Percentiles rank a stretch among this genome's conserved stretches.
Evolutionary conservation across 2,329 filamentous ascomycete species (phyloP).

Genomic region (Cladosporium sp.): DNA sequence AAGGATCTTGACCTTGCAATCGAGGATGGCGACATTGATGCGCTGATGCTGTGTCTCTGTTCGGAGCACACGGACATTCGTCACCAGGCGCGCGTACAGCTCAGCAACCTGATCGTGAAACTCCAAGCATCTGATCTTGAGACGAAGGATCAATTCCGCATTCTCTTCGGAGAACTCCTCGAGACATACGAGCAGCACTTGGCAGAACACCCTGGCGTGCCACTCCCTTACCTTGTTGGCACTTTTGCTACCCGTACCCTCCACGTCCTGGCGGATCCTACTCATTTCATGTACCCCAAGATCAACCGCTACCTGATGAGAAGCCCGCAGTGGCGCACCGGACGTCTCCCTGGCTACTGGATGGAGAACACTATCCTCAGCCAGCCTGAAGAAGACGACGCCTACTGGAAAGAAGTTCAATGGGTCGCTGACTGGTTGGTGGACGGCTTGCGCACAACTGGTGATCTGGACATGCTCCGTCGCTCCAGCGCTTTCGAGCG

Average conservation of each 20-base stretch:
- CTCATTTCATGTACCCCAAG: constrained; percentile 82
- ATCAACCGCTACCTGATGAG: constrained; percentile 81
- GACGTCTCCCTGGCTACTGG: constrained; percentile 59
- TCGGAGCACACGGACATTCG: constrained; percentile 75
- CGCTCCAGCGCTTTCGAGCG: constrained; percentile 67
- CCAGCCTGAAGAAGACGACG: constrained; percentile 70
- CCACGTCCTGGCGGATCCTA: constrained; percentile 69
- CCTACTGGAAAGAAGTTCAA: constrained; percentile 68
- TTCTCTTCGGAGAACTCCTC: constrained; percentile 75
- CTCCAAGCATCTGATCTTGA: constrained; percentile 65
- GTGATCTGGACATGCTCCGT: constrained; percentile 62
- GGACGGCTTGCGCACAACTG: constrained; percentile 61
- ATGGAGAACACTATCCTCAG: constrained; percentile 72
- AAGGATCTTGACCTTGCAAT: constrained; percentile 78
- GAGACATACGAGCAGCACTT: constrained; percentile 62
- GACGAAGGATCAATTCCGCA: constrained; percentile 75
- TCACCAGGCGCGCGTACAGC: constrained; percentile 70
- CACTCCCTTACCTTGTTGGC: constrained; percentile 72
- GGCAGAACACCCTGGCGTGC: constrained; percentile 52
- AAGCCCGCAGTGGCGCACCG: constrained; percentile 69
- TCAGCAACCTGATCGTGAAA: constrained; percentile 61
- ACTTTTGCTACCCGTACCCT: constrained; percentile 73
- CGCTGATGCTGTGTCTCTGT: constrained; percentile 72
- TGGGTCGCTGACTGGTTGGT: constrained; percentile 75
- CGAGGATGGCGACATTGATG: constrained; percentile 71